Evolutionary conservation across 768 basidiomycete genomes (phyloP), one percentile per base, ranked within the genome.

Genomic region (Pisolithus marmoratus): DNA sequence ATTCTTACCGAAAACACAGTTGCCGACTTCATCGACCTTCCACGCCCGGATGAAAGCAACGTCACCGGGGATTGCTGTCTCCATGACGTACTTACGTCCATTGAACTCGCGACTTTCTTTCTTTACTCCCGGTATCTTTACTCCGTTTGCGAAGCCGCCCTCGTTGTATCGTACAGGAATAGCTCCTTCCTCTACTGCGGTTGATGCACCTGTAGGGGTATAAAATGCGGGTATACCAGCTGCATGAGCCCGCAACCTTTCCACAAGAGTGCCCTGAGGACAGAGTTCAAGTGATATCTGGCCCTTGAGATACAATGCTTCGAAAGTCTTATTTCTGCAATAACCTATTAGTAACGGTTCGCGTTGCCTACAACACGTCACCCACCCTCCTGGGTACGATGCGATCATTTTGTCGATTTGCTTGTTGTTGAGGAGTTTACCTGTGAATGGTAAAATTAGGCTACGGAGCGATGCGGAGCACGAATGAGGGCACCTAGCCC

Each of bases 161-260:
- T 80, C 74, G 46, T 87, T 85, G 67, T 90, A 92, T 22, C 84
- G 79, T 58, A 86, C 78, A 24, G 91, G 87, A 60, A 94, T 90
- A 4, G 77, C 67, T 2, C 91, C 91, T 44, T 82, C 72, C 66
- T 94, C 88, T 3, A 92, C 80, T 2, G 89, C 89, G 19, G 91
- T 94, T 20, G 79, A 80, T 8, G 90, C 89, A 15, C 94, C 93
- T 0, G 92, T 93, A 15, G 92, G 93, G 5, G 90, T 95, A 70
- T 76, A 94, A 74, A 96, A 93, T n/a, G 87, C 91, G 17, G 93
- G 92, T 54, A 93, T 91, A 47, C 93, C 93, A 11, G 90, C 88
- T 8, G 90, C 92, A 52, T 90, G 87, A 7, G 93, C 88, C 34
- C 92, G 85, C 54, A 94, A 75, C 52, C 92, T 85, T 63, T 94